Evolutionary conservation across 1,284 basidiomycete species (phyloP).

Genomic region (Mycena citricolor): DNA sequence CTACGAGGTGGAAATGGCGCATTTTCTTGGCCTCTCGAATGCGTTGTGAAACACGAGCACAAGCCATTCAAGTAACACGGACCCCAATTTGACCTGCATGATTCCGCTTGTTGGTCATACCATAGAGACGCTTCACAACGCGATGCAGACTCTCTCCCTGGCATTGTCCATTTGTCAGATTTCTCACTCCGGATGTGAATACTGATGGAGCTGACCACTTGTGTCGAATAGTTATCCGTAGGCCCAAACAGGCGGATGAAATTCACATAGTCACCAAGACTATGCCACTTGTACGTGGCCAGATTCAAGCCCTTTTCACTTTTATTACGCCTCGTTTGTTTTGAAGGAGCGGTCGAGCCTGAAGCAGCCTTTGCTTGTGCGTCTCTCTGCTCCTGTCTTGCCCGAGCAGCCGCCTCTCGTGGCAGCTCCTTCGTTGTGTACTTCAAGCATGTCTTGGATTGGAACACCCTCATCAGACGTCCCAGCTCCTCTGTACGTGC

Average conservation of each 20-base stretch:
- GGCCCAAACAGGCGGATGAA: conserved; percentile 33
- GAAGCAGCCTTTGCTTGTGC: too few species aligned
- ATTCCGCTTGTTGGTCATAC: conserved; percentile 29
- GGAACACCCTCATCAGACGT: conserved; percentile 18
- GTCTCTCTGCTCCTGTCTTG: too few species aligned
- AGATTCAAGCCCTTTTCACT: conserved; percentile 28
- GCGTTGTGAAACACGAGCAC: too few species aligned
- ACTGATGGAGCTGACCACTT: conserved; percentile 28
- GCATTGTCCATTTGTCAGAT: background rate
- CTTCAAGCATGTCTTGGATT: conserved; percentile 8
- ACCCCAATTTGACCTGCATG: conserved; percentile 28
- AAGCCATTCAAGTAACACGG: conserved; percentile 10
- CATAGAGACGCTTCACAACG: conserved; percentile 31
- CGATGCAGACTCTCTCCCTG: conserved; percentile 36
- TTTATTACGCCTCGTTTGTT: too few species aligned
- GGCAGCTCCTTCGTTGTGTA: conserved; percentile 31
- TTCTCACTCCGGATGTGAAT: too few species aligned
- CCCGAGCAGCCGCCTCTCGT: conserved; percentile 20
- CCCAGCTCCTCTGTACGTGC: conserved; percentile 24
- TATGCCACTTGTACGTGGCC: conserved; percentile 36
- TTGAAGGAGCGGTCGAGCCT: too few species aligned
- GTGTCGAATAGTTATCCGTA: conserved; percentile 32
- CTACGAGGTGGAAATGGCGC: too few species aligned
- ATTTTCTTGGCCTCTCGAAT: too few species aligned
- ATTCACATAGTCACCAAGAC: conserved; percentile 33